Evolutionary conservation across 345 rosid species (phyloP).

Genomic region (Aquilaria sinensis): DNA sequence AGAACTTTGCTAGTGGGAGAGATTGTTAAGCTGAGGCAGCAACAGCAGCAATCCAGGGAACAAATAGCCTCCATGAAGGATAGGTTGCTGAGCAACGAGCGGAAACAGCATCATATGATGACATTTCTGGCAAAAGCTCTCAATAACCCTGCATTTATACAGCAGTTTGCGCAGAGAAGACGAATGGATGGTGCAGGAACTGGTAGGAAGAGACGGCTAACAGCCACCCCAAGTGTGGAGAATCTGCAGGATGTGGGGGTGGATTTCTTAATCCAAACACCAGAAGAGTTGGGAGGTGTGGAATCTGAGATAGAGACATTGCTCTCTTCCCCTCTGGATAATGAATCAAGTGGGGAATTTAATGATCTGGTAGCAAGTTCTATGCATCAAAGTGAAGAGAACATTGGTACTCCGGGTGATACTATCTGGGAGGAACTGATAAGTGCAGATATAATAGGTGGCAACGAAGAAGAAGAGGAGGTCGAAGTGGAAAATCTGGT

Average conservation of each 20-base stretch:
- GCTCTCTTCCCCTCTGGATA: constrained; percentile 36
- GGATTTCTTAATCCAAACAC: constrained; percentile 14
- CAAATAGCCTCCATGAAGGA: constrained; percentile 47
- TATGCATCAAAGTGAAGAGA: constrained; percentile 13
- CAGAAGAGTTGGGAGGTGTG: constrained; percentile 16
- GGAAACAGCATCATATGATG: constrained; percentile 70
- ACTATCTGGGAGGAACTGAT: constrained; percentile 42
- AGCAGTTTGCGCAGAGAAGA: constrained; percentile 37
- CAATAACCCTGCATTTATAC: constrained; percentile 44
- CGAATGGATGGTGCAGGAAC: constrained; percentile 27
- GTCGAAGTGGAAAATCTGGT: constrained; percentile 51
- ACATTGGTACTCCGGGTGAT: constrained; percentile 27
- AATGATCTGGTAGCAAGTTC: constrained; percentile 13
- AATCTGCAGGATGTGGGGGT: constrained; percentile 29
- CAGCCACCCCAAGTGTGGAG: constrained; percentile 42
- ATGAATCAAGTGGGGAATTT: constrained; percentile 40
- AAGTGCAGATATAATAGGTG: constrained; percentile 28
- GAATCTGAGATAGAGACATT: constrained; percentile 45
- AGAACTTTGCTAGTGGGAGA: constrained; percentile 46
- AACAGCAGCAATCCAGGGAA: constrained; percentile 55
- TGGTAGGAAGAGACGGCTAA: constrained; percentile 56
- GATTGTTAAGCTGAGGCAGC: constrained; percentile 54
- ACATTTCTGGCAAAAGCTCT: constrained; percentile 69
- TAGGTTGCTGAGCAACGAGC: constrained; percentile 45
- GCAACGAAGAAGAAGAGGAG: constrained; percentile 31